Evolutionary conservation across 371 early-diverging fungal species (phyloP), one percentile per base, ranked within the genome.

Genomic region (Apophysomyces elegans): DNA sequence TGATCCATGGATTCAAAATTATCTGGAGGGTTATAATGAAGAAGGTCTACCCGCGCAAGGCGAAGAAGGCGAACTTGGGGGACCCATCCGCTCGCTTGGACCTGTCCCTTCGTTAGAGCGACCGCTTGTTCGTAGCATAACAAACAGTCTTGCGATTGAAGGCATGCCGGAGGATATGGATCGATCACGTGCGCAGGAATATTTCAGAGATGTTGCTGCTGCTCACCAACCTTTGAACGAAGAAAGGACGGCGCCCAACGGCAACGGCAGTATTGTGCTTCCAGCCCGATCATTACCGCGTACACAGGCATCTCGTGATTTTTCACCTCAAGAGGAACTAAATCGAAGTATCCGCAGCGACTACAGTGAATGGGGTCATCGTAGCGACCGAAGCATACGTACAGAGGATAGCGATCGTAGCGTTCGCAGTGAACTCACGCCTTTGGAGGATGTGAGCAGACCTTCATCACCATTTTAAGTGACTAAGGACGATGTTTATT

Each of bases 1-100:
- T 7, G 92, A 95, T 71, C 83, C 81, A 13, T 96, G 95, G 95
- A 82, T 96, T 14, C 67, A 64, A 21, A 70, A 62, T 6, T 80
- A 83, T 41, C 61, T 80, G n/a, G 73, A 83, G 14, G 63, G 61
- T 44, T 75, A 68, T 32, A 67, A 61, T 21, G 70, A 68, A 32
- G 76, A 76, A 50, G 65, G 45, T 11, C 1, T 41, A 13, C 54
- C 12, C 7, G 57, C 35, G 12, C 39, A 21, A 57, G 59, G 46
- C 37, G 65, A 58, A 4, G 63, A 62, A 5, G 46, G 63, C 18
- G 62, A 57, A 7, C 18, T 59, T 9, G 16, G 57, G 14, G 37
- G 59, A 58, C 38, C 63, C 38, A 62, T 16, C 37, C 58, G 74
- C 21, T 75, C 80, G 0, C 60, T 75, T 12, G 62, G 64, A 21